Conservation (phyloP, 2,329 filamentous ascomycete genomes). For the Alternaria dauci region DNA sequence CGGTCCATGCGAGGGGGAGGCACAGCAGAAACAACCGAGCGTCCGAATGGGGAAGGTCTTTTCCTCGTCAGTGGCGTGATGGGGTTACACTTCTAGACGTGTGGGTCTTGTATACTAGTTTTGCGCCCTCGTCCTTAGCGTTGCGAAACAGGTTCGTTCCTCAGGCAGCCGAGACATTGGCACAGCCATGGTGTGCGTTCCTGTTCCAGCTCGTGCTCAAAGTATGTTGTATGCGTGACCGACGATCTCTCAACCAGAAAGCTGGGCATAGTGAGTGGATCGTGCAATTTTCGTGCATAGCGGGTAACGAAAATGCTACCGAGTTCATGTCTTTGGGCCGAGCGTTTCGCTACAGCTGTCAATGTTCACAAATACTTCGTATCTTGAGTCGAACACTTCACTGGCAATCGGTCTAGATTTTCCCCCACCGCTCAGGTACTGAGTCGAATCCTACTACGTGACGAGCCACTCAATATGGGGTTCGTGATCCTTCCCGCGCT, state of each 20-base stretch:
- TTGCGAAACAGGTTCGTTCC: neutral
- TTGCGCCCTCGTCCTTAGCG: slow-evolving; percentile 4
- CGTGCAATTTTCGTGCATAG: neutral
- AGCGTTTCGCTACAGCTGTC: neutral
- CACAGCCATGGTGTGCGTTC: neutral
- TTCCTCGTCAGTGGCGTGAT: slow-evolving; percentile 18
- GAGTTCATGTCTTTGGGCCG: neutral
- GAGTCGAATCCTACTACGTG: neutral
- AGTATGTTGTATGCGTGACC: slow-evolving; percentile 4
- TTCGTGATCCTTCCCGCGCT: slow-evolving; percentile 57
- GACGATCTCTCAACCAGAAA: neutral
- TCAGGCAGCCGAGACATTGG: neutral
- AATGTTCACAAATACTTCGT: neutral
- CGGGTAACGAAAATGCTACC: neutral
- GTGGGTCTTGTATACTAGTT: neutral
- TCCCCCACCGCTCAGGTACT: neutral
- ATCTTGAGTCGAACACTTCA: neutral
- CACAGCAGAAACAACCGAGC: slow-evolving; percentile 11
- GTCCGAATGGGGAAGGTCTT: neutral
- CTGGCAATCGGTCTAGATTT: neutral
- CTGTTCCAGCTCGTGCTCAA: neutral
- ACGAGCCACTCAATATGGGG: slow-evolving; percentile 24
- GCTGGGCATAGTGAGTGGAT: neutral
- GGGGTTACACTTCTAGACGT: neutral
- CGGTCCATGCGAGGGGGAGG: slow-evolving; percentile 21